phyloP scores from a whole-genome alignment of 140 eudicot species.

The Anethum foeniculum region DNA sequence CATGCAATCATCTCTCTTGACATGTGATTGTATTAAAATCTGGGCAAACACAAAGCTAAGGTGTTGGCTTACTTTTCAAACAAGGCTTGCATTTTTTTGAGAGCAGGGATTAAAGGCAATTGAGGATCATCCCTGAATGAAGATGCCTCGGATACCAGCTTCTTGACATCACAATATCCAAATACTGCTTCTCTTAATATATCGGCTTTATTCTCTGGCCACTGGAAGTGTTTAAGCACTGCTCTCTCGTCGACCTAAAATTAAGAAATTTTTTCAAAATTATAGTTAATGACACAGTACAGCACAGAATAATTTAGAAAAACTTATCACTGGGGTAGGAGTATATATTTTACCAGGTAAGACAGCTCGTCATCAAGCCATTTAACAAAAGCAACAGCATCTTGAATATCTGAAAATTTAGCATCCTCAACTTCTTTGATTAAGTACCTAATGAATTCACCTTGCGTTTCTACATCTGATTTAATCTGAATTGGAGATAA shows the following conservation, averaged over 20 bases:
- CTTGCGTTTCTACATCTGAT: constrained; percentile 89
- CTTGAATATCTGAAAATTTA: constrained; percentile 70
- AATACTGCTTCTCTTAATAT: constrained; percentile 96
- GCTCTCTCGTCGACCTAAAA: constrained; percentile 93
- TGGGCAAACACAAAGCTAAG: not conserved
- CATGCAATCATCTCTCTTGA: not conserved
- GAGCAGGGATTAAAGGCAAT: constrained; percentile 56
- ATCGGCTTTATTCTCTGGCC: constrained; percentile 95
- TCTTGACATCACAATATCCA: constrained; percentile 76
- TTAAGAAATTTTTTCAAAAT: not conserved
- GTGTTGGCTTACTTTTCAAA: constrained; percentile 64
- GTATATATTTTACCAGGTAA: constrained; percentile 41
- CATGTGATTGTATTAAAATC: not conserved
- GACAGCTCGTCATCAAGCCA: constrained; percentile 98
- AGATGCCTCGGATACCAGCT: constrained; percentile 74
- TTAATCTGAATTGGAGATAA: constrained; percentile 48
- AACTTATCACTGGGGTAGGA: not conserved
- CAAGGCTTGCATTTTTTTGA: constrained; percentile 86
- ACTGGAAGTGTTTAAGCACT: constrained; percentile 84
- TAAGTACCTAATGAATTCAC: constrained; percentile 75
- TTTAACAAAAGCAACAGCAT: constrained; percentile 86
- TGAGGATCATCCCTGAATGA: constrained; percentile 65
- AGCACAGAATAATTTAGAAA: not conserved
- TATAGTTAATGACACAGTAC: not conserved
- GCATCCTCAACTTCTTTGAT: constrained; percentile 89